Percentiles rank a stretch among this genome's conserved stretches.
Conservation (phyloP, 495 filamentous ascomycete genomes). For the Niebla homalea region DNA sequence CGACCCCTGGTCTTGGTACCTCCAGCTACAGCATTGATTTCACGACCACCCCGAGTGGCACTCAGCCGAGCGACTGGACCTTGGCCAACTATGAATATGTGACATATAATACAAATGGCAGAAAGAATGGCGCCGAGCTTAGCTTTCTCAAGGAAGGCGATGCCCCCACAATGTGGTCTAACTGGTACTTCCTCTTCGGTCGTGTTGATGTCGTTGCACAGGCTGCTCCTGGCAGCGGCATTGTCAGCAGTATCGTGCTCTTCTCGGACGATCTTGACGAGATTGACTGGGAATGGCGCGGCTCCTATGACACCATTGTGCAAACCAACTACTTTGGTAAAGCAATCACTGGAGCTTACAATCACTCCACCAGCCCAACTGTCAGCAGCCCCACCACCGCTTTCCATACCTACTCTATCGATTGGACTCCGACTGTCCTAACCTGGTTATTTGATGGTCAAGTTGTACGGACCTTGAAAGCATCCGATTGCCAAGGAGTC, state of each 20-base stretch:
- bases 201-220: slow-evolving; percentile 58
- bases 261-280: slow-evolving; percentile 91
- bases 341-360: slow-evolving; percentile 64
- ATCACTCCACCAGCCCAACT: slow-evolving; percentile 50
- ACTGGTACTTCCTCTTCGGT: slow-evolving; percentile 71
- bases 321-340: slow-evolving; percentile 96
- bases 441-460: slow-evolving; percentile 69
- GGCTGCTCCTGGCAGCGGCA: slow-evolving; percentile 56
- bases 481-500: slow-evolving; percentile 43
- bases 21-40: slow-evolving; percentile 51
- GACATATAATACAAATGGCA: slow-evolving; percentile 35
- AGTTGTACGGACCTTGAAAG: slow-evolving; percentile 53
- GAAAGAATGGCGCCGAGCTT: slow-evolving; percentile 50
- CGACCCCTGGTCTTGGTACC: slow-evolving; percentile 37
- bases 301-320: slow-evolving; percentile 49
- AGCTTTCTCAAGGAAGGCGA: slow-evolving; percentile 57
- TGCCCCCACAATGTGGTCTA: slow-evolving; percentile 58
- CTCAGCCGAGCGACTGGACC: slow-evolving; percentile 43
- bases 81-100: slow-evolving; percentile 22
- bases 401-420: slow-evolving; percentile 74
- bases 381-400: slow-evolving; percentile 49
- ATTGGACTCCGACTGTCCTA: slow-evolving; percentile 64
- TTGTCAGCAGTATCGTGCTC: slow-evolving; percentile 70
- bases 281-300: slow-evolving; percentile 78
- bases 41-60: slow-evolving; percentile 33